phyloP scores from a whole-genome alignment of 2,329 filamentous ascomycete genomes.

The Daldinia eschscholtzii region DNA sequence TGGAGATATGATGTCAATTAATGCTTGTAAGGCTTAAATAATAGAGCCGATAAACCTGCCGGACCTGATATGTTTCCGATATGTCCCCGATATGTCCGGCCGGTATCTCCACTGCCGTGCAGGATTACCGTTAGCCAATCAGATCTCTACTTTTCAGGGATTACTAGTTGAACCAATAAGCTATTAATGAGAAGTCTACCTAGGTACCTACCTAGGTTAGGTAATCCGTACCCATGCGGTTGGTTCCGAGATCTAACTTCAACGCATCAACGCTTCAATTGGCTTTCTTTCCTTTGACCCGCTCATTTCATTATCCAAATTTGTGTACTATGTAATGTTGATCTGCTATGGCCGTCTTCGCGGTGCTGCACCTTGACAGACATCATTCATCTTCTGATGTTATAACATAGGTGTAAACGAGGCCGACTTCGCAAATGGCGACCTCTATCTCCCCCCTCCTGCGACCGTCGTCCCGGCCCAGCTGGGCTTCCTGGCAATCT shows the following conservation, averaged over 20 bases:
- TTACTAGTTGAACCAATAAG: background rate
- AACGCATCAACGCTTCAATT: background rate
- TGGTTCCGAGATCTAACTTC: conserved; percentile 1
- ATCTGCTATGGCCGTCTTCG: conserved; percentile 33
- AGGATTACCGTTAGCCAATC: background rate
- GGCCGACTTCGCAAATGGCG: conserved; percentile 40
- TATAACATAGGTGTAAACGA: conserved; percentile 10
- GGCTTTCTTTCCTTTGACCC: background rate
- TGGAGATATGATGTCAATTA: too few species aligned
- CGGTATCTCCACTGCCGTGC: background rate
- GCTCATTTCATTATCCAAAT: conserved; percentile 2
- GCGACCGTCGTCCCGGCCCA: conserved; percentile 76
- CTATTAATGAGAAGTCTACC: background rate
- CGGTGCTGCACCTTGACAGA: conserved; percentile 33
- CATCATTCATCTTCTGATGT: conserved; percentile 26
- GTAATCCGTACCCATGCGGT: background rate
- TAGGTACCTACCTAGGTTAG: background rate
- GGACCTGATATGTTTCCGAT: background rate
- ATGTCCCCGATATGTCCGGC: background rate
- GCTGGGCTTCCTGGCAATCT: conserved; percentile 92
- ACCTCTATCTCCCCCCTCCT: conserved; percentile 40
- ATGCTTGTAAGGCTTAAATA: too few species aligned
- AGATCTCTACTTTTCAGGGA: background rate
- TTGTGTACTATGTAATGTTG: conserved; percentile 18
- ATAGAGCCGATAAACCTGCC: too few species aligned